Conservation (phyloP, 352 stramenopile genomes). For the Saprolegnia diclina region DNA sequence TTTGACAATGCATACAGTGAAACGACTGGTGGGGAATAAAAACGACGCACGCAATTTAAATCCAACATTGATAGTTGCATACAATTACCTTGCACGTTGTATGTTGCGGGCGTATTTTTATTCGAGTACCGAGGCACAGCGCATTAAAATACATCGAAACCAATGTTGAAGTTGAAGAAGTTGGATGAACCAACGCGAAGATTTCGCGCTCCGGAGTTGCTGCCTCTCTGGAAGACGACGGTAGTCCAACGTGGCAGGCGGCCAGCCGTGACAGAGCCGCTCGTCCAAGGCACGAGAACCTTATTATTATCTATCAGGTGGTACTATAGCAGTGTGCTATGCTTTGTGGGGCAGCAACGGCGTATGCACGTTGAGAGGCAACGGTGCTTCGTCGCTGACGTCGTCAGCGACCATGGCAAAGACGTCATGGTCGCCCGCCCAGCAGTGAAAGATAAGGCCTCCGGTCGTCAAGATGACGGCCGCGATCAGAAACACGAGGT, state of each 20-base stretch:
- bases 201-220: too few species aligned
- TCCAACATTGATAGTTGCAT: background rate
- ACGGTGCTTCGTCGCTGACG: background rate
- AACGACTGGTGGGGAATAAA: slow-evolving; percentile 20
- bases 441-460: slow-evolving; percentile 65
- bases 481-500: slow-evolving; percentile 80
- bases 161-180: background rate
- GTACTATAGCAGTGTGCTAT: too few species aligned
- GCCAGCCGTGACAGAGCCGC: too few species aligned
- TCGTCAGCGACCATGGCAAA: background rate
- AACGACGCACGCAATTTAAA: background rate
- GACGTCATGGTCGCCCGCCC: slow-evolving; percentile 47
- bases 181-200: background rate
- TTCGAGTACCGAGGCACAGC: background rate
- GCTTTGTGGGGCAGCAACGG: background rate
- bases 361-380: background rate
- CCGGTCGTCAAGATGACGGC: slow-evolving; percentile 63
- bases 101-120: background rate
- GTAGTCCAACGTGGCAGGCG: too few species aligned
- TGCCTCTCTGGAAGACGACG: too few species aligned
- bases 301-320: too few species aligned
- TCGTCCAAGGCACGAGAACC: too few species aligned
- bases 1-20: background rate
- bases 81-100: background rate
- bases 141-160: background rate